Evolutionary conservation across 805 yeast genomes (phyloP).

Genomic region (Candida suzukii): DNA sequence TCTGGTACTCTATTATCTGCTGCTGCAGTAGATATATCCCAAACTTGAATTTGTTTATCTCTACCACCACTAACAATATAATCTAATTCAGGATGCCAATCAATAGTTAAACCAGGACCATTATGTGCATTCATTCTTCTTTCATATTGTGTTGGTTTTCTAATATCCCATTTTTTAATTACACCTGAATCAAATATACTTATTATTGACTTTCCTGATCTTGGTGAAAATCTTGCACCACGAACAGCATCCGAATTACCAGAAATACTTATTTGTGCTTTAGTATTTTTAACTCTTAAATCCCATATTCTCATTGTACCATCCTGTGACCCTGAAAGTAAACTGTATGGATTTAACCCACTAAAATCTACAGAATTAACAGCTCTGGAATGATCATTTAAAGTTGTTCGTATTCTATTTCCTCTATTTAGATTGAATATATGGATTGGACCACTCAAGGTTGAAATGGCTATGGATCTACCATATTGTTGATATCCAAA

Average conservation of each 20-base stretch:
- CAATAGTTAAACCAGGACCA: constrained; percentile 83
- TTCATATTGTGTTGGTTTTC: constrained; percentile 58
- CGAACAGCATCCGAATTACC: constrained; percentile 69
- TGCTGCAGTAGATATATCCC: constrained; percentile 47
- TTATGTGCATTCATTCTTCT: constrained; percentile 79
- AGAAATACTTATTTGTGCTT: constrained; percentile 42
- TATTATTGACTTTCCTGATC: constrained; percentile 51
- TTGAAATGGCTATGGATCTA: constrained; percentile 34
- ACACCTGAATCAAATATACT: constrained; percentile 87
- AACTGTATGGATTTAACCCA: constrained; percentile 29
- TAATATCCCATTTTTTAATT: constrained; percentile 79
- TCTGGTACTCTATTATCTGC: constrained; percentile 50
- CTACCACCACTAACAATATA: constrained; percentile 89
- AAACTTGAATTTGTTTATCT: constrained; percentile 73
- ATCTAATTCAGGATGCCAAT: constrained; percentile 82
- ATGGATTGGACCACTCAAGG: constrained; percentile 41
- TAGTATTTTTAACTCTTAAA: constrained; percentile 38
- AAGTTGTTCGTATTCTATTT: constrained; percentile 18
- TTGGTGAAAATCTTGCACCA: constrained; percentile 46
- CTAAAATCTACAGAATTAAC: constrained; percentile 38
- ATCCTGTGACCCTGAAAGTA: constrained; percentile 70
- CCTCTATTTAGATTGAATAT: constrained; percentile 23
- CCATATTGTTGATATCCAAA: constrained; percentile 35
- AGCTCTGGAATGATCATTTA: constrained; percentile 38
- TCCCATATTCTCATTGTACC: constrained; percentile 78